phyloP scores from a whole-genome alignment of 2,329 filamentous ascomycete genomes.

The Lachnellula cervina region DNA sequence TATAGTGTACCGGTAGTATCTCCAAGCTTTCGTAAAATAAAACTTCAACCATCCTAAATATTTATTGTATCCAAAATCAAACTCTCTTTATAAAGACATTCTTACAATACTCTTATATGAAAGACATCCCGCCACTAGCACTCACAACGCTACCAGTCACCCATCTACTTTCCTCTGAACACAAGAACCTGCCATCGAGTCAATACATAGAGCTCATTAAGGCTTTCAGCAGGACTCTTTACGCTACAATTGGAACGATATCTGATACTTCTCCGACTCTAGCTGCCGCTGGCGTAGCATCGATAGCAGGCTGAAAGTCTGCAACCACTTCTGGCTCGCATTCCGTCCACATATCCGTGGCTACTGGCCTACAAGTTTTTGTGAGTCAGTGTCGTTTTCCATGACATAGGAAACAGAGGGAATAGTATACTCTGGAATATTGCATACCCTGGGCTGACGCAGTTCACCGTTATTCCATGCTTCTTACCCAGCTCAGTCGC shows the following conservation, averaged over 20 bases:
- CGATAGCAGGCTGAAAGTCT: conserved; percentile 6
- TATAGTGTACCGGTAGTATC: too few species aligned
- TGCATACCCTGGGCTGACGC: conserved; percentile 9
- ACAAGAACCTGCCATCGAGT: conserved; percentile 7
- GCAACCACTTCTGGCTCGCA: conserved; percentile 7
- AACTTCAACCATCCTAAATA: background rate
- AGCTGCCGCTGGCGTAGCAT: conserved; percentile 8
- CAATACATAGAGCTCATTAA: background rate
- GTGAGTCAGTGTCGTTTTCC: too few species aligned
- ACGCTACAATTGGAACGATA: conserved; percentile 10
- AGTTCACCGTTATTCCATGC: conserved; percentile 14
- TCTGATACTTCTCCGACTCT: conserved; percentile 10
- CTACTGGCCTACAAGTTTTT: conserved; percentile 1
- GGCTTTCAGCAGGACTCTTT: background rate
- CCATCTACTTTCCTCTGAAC: conserved; percentile 13
- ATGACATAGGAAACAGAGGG: too few species aligned
- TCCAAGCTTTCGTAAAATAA: too few species aligned
- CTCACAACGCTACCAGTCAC: conserved; percentile 11
- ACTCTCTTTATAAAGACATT: too few species aligned
- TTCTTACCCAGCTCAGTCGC: conserved; percentile 14
- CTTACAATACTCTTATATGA: conserved; percentile 1
- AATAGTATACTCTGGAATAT: too few species aligned
- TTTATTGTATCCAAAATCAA: too few species aligned
- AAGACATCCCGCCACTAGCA: conserved; percentile 13
- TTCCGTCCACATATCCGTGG: conserved; percentile 14